phyloP scores from a whole-genome alignment of 2,329 filamentous ascomycete genomes.

The Alternaria solani region DNA sequence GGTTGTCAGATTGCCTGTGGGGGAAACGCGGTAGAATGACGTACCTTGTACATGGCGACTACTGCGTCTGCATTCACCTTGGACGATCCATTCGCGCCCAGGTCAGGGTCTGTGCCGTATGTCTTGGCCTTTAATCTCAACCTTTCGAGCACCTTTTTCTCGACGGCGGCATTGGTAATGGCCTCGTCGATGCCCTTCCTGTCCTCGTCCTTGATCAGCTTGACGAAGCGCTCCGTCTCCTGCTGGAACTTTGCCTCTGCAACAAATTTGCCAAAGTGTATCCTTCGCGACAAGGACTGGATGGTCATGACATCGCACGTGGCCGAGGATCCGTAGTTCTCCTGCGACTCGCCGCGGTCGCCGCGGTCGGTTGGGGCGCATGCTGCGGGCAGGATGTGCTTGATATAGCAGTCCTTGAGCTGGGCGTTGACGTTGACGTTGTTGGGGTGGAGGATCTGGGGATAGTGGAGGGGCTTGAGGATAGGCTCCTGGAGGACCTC shows the following conservation, averaged over 20 bases:
- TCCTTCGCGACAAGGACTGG: constrained; percentile 86
- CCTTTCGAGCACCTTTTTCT: constrained; percentile 88
- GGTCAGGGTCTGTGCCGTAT: constrained; percentile 88
- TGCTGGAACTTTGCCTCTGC: constrained; percentile 93
- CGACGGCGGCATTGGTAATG: constrained; percentile 89
- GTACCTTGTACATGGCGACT: constrained; percentile 52
- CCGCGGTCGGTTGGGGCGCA: constrained; percentile 79
- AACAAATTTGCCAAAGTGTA: constrained; percentile 99
- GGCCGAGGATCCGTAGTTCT: constrained; percentile 94
- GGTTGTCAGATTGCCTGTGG: not conserved
- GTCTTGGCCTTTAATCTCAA: constrained; percentile 88
- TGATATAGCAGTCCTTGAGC: constrained; percentile 85
- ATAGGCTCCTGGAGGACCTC: constrained; percentile 79
- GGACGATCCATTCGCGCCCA: constrained; percentile 62
- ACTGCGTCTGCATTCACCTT: constrained; percentile 91
- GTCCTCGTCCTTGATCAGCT: constrained; percentile 82
- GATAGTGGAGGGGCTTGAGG: constrained; percentile 87
- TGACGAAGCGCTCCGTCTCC: constrained; percentile 80
- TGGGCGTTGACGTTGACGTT: constrained; percentile 87
- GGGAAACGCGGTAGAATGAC: not conserved
- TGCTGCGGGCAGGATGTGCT: constrained; percentile 81
- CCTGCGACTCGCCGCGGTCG: constrained; percentile 83
- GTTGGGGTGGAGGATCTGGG: constrained; percentile 85
- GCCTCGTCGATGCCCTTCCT: constrained; percentile 82
- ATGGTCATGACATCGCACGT: constrained; percentile 90